Base-by-base conservation (phyloP, 352 stramenopile species). In the Pythium aquatile region DNA sequence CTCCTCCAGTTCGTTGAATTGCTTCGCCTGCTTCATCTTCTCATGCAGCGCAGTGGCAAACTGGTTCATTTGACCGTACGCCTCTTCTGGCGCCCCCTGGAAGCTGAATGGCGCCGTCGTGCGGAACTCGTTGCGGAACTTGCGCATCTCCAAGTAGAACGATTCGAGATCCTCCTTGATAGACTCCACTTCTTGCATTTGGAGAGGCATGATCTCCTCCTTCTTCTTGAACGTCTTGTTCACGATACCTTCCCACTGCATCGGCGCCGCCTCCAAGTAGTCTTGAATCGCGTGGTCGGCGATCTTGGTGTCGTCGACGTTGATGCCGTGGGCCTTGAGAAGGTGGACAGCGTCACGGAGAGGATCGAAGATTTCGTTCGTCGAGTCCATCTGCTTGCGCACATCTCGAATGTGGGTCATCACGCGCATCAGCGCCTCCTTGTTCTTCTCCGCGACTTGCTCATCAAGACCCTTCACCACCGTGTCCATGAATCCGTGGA, bases 201-300 rank as follows among this genome's bases (percentile, higher is more conserved):
- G 96, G 46, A 99, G 81, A 5, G 95, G 95, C 77, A 98, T 87
- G 62, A 99, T 99, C 67, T 98, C 94, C 75, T 99, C 97, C 63
- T 99, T 99, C 70, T 98, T 98, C 69, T 97, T 97, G 73, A 98
- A 99, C 20, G 96, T 98, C 70, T 98, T 98, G 74, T 98, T 99
- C 30, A 98, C 93, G n/a, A 98, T 96, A 6, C 82, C 93, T 66
- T 99, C 96, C 97, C 97, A 99, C 58, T 97, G 90, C 80, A 98
- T 91, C 9, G 96, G 96, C 17, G 94, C 94, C 29, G 97, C 94
- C 66, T 99, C 97, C 24, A 99, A 72, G 72, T 98, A 99, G 51
- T 96, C 86, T 47, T 92, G 85, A 9, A 95, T 81, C 3, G 85
- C 77, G 33, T 95, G 78, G 40, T 90, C 84, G 1, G 80, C 77